Base-by-base conservation (phyloP, 352 stramenopile species). In the Pythium aphanidermatum region DNA sequence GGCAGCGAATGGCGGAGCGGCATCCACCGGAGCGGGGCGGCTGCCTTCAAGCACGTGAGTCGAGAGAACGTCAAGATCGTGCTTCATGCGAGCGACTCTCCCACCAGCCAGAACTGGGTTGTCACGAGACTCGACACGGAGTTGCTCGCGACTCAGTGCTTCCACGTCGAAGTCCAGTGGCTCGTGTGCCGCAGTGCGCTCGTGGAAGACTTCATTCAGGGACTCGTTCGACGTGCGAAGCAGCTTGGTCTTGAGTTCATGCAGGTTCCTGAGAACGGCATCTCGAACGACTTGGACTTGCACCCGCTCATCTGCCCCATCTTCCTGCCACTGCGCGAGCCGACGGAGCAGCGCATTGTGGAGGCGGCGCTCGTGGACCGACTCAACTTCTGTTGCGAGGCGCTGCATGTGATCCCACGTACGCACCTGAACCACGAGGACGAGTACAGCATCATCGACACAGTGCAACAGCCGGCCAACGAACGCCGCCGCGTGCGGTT, bases 161-260 rank as follows among this genome's bases (percentile, higher is more conserved):
- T 78, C 42, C 81, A 93, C 68, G 49, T 93, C 1, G 78, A 93
- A 54, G 74, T 93, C 23, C 81, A 90, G 51, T 93, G 81, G 81
- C 70, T 90, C 21, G 78, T 89, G 54, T 93, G 81, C 40, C 75
- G 76, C 29, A 88, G 81, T 39, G 77, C 78, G 24, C 63, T 91
- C 3, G 81, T 91, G 4, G 81, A 93, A 48, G 81, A 93, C 43
- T 71, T 85, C 13, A 88, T 87, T 45, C 75, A 74, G 35, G 64
- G 59, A n/a, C 68, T 87, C 30, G 55, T 60, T 24, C 78, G 81
- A 5, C 80, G 80, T 27, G 71, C 73, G 20, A 92, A 90, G 51
- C 77, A 92, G 46, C 60, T 90, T 1, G 76, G 74, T 1, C 57
- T 92, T 14, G 75, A 90, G 47, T 63, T 89, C 25, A 58, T 87